Conservation (phyloP, 2,329 filamentous ascomycete genomes). For the Apiospora hydei region DNA sequence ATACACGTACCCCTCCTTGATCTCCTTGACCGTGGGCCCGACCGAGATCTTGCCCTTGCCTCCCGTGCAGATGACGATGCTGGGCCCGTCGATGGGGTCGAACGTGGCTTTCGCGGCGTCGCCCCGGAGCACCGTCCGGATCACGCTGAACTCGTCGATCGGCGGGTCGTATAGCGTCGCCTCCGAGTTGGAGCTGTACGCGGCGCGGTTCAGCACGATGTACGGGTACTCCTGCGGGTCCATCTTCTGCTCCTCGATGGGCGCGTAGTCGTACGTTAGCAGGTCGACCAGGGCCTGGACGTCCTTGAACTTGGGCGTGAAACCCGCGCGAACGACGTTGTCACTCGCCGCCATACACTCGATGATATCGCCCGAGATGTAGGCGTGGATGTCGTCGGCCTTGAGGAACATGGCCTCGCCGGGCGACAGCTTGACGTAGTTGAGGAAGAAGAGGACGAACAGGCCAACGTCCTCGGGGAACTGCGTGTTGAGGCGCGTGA, state of each 20-base stretch:
- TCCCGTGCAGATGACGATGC: slow-evolving; percentile 88
- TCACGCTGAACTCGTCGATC: slow-evolving; percentile 94
- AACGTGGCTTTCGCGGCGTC: slow-evolving; percentile 85
- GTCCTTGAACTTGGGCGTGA: slow-evolving; percentile 99
- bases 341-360: slow-evolving; percentile 99
- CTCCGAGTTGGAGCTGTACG: slow-evolving; percentile 79
- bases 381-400: slow-evolving; percentile 97
- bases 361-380: slow-evolving; percentile 91
- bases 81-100: slow-evolving; percentile 85
- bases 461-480: slow-evolving; percentile 92
- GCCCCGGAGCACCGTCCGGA: slow-evolving; percentile 77
- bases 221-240: slow-evolving; percentile 84
- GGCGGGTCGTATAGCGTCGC: slow-evolving; percentile 88
- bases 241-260: slow-evolving; percentile 96
- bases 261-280: slow-evolving; percentile 94
- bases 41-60: slow-evolving; percentile 86
- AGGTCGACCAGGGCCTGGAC: slow-evolving; percentile 87
- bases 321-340: slow-evolving; percentile 95
- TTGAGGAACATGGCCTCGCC: slow-evolving; percentile 96
- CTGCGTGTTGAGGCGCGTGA: slow-evolving; percentile 78
- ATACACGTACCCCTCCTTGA: slow-evolving; percentile 77
- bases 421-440: slow-evolving; percentile 85
- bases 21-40: slow-evolving; percentile 78
- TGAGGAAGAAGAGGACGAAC: slow-evolving; percentile 96
- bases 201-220: slow-evolving; percentile 78